A percentile compares a stretch with the other conserved stretches of the same genome.
These are phyloP conservation scores for Diplodia sapinea DNA, from an alignment of 2,329 filamentous ascomycete species.

Conservation along the genomic window DNA sequence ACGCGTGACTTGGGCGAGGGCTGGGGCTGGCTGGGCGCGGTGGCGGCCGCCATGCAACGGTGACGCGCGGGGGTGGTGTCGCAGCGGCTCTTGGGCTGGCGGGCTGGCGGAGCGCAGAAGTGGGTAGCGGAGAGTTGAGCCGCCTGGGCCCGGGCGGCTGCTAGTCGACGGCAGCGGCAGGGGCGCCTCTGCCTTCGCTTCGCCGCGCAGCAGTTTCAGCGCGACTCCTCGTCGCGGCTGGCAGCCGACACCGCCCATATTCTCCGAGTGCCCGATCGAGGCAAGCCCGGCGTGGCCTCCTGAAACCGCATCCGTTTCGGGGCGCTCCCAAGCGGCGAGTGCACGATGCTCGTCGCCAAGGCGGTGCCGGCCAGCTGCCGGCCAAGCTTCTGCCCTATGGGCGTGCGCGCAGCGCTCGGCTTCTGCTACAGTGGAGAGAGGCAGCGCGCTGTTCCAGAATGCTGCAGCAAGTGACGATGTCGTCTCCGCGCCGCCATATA, in stretches of 20 bases:
- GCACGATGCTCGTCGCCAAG: background rate
- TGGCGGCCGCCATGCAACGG: conserved; percentile 2
- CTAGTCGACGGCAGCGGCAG: background rate
- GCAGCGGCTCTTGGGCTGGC: background rate
- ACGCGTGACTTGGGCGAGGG: conserved; percentile 14
- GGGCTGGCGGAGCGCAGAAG: background rate
- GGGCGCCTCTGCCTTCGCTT: conserved; percentile 13
- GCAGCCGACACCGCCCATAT: conserved; percentile 24
- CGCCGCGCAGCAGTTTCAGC: conserved; percentile 28
- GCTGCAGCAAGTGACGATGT: conserved; percentile 24
- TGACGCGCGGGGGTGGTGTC: background rate
- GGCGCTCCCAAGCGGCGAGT: conserved; percentile 20
- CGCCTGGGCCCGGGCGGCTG: background rate
- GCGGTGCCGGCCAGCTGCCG: conserved; percentile 9
- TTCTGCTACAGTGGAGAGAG: conserved; percentile 30
- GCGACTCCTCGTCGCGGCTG: conserved; percentile 17
- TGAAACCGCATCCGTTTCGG: conserved; percentile 31
- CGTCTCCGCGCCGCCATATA: conserved; percentile 17
- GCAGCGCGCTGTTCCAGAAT: conserved; percentile 29
- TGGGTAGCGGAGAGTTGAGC: background rate
- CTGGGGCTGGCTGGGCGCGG: too few relatives aligned
- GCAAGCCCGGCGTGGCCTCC: conserved; percentile 1
- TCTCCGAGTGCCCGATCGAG: conserved; percentile 27
- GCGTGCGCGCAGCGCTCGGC: conserved; percentile 24
- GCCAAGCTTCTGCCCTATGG: conserved; percentile 29